A percentile compares a stretch with the other conserved stretches of the same genome.
These are phyloP conservation scores for Byssoonygena ceratinophila DNA, from an alignment of 2,329 filamentous ascomycete genomes.

Conservation along the genomic window DNA sequence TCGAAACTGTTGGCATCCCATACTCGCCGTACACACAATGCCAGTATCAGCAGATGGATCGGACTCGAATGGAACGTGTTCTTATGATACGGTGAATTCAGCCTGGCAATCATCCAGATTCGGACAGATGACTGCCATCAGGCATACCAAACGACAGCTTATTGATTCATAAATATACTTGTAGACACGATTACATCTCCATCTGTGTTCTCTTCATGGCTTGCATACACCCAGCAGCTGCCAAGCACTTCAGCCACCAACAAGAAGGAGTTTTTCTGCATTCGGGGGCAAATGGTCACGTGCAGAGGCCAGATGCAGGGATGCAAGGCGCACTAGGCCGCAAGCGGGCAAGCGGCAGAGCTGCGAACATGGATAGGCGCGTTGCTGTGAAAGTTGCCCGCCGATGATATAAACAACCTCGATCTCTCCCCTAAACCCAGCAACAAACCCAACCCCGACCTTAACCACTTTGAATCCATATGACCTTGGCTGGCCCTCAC, in stretches of 20 bases:
- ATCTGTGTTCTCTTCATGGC: too few species aligned
- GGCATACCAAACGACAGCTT: too few species aligned
- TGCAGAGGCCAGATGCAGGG: conserved; percentile 9
- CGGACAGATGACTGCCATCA: too few species aligned
- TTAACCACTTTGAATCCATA: conserved; percentile 1
- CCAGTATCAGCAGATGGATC: too few species aligned
- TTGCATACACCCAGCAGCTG: not conserved
- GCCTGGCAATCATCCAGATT: not conserved
- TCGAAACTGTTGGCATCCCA: too few species aligned
- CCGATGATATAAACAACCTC: conserved; percentile 42
- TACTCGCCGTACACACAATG: too few species aligned
- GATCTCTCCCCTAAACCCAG: conserved; percentile 18
- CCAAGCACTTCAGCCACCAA: conserved; percentile 7
- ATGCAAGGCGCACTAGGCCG: conserved; percentile 21
- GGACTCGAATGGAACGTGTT: conserved; percentile 22
- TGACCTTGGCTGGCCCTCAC: not conserved
- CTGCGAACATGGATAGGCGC: conserved; percentile 35
- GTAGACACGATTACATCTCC: too few species aligned
- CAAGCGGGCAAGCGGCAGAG: conserved; percentile 22
- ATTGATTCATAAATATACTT: too few species aligned
- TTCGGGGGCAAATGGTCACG: conserved; percentile 15
- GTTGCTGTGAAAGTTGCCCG: conserved; percentile 26
- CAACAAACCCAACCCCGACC: not conserved
- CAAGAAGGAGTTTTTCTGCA: not conserved
- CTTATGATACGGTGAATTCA: conserved; percentile 8